Evolutionary conservation across 306 rosid genomes (phyloP).

Genomic region (Lupinus albus): DNA sequence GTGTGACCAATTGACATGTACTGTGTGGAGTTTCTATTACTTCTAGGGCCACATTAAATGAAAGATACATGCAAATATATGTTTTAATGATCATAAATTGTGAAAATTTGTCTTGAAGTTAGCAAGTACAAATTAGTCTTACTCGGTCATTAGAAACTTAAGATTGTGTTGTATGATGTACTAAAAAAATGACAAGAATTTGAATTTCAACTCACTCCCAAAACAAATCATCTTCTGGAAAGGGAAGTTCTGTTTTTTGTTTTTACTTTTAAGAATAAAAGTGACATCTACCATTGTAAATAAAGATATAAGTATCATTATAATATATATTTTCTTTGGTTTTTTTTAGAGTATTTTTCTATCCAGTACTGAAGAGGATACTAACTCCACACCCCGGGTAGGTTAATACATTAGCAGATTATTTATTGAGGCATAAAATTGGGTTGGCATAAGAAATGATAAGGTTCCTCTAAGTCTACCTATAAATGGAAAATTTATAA

Average conservation of each 20-base stretch:
- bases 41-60: conserved; percentile 42
- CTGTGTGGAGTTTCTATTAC: conserved; percentile 27
- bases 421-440: conserved; percentile 32
- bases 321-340: no score
- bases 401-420: background rate
- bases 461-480: no score
- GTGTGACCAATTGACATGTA: conserved; percentile 43
- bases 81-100: conserved; percentile 42
- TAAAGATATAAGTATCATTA: no score
- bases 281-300: no score
- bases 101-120: conserved; percentile 45
- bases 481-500: no score
- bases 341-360: no score
- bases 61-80: conserved; percentile 37
- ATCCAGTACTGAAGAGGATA: no score
- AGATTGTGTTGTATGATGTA: conserved; percentile 22
- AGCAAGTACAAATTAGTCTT: conserved; percentile 34
- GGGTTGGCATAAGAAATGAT: background rate
- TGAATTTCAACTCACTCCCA: conserved; percentile 42
- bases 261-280: no score
- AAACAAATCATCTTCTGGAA: no score
- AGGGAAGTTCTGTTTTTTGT: no score
- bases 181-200: conserved; percentile 27
- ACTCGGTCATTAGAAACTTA: conserved; percentile 21
- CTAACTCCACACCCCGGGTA: no score